Conservation (phyloP, 495 filamentous ascomycete species). For the Penicillium coffeae region DNA sequence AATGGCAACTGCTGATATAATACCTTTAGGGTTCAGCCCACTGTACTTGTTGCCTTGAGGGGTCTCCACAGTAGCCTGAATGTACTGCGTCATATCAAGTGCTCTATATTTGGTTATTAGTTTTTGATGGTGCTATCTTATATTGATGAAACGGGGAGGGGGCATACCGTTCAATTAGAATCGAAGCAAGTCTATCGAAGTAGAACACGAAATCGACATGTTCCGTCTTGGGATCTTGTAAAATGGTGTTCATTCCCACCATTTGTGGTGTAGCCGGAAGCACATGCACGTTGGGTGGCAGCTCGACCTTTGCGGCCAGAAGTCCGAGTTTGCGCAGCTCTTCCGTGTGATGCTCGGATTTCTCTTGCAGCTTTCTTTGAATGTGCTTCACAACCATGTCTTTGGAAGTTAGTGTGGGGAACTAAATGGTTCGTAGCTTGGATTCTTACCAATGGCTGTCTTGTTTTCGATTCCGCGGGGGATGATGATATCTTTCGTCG, state of each 20-base stretch:
- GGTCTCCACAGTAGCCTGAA: constrained; percentile 57
- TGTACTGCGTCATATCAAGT: constrained; percentile 67
- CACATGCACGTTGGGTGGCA: constrained; percentile 68
- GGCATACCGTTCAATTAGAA: constrained; percentile 80
- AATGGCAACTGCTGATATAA: constrained; percentile 82
- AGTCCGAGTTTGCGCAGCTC: constrained; percentile 69
- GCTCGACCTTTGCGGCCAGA: constrained; percentile 61
- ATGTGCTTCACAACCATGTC: constrained; percentile 92
- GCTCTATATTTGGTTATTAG: constrained; percentile 46
- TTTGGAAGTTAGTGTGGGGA: constrained; percentile 21
- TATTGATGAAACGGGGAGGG: background rate
- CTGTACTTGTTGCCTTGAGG: constrained; percentile 62
- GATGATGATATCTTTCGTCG: constrained; percentile 75
- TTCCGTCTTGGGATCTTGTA: constrained; percentile 73
- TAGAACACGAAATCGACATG: constrained; percentile 96
- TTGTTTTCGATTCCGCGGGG: constrained; percentile 90
- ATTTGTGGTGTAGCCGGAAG: constrained; percentile 74
- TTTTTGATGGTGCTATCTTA: background rate
- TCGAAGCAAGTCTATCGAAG: constrained; percentile 77
- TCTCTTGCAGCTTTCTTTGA: constrained; percentile 74
- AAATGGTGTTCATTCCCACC: constrained; percentile 81
- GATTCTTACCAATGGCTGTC: constrained; percentile 79
- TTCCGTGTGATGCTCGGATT: constrained; percentile 76
- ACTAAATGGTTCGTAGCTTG: background rate
- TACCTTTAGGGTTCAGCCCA: constrained; percentile 62